Conservation (phyloP, 331 rosid species). For the Quercus phellos region DNA sequence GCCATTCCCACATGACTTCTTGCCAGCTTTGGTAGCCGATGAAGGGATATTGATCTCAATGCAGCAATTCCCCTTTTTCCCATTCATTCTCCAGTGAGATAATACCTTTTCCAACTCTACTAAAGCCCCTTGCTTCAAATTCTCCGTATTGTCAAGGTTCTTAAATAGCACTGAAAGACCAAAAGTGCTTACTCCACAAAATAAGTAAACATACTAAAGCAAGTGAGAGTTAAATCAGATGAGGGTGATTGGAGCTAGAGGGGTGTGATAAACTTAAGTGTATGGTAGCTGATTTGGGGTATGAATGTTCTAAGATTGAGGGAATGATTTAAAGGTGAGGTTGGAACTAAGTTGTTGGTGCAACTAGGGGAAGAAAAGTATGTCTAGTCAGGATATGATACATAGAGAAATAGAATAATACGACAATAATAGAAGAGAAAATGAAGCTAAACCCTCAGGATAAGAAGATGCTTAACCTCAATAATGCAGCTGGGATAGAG, state of each 20-base stretch:
- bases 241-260: background rate
- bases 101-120: background rate
- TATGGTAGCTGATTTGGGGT: background rate
- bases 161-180: background rate
- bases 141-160: background rate
- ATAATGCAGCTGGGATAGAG: constrained; percentile 44
- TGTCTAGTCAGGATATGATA: constrained; percentile 28
- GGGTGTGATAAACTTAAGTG: background rate
- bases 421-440: constrained; percentile 38
- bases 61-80: constrained; percentile 37
- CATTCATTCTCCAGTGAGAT: constrained; percentile 45
- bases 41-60: constrained; percentile 39
- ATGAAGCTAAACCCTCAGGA: constrained; percentile 23
- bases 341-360: constrained; percentile 2
- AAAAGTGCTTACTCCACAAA: background rate
- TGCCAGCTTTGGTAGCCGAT: constrained; percentile 8
- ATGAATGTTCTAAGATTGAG: background rate
- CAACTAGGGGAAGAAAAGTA: constrained; percentile 30
- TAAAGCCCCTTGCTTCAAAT: background rate
- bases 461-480: constrained; percentile 65
- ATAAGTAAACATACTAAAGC: background rate
- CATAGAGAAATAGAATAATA: constrained; percentile 34
- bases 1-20: constrained; percentile 11
- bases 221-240: background rate
- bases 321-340: constrained; percentile 30